A percentile compares a stretch with the other conserved stretches of the same genome.
Conservation (phyloP, 768 basidiomycete species). For the Cystofilobasidium ferigula region DNA sequence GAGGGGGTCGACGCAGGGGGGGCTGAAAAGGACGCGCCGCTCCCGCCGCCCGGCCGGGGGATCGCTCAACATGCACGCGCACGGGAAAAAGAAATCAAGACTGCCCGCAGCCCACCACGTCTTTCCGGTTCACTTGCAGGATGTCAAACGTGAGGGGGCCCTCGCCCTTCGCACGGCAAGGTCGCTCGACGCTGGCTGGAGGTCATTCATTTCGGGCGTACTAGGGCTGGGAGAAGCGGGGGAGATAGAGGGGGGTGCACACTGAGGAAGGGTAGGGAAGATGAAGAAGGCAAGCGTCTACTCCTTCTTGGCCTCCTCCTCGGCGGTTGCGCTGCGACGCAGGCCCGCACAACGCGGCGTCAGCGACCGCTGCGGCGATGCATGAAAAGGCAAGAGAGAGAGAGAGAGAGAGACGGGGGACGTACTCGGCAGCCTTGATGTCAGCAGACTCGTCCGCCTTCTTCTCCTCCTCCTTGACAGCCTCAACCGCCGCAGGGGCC, state of each 20-base stretch:
- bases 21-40: neutral
- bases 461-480: conserved; percentile 23
- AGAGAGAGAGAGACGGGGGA: neutral
- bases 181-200: too few species aligned
- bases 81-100: too few species aligned
- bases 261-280: too few species aligned
- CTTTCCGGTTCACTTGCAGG: too few species aligned
- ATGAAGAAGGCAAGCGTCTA: neutral
- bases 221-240: too few species aligned
- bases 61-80: too few species aligned
- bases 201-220: too few species aligned
- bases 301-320: neutral
- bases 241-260: too few species aligned
- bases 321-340: neutral
- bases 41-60: neutral
- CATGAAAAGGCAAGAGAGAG: too few species aligned
- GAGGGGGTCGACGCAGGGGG: neutral
- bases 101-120: too few species aligned
- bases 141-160: too few species aligned
- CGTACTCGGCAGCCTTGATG: conserved; percentile 11
- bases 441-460: conserved; percentile 10
- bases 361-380: neutral
- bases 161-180: too few species aligned
- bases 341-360: neutral
- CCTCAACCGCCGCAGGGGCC: conserved; percentile 21